phyloP scores from a whole-genome alignment of 2,329 filamentous ascomycete genomes.

The Mollisia scopiformis region DNA sequence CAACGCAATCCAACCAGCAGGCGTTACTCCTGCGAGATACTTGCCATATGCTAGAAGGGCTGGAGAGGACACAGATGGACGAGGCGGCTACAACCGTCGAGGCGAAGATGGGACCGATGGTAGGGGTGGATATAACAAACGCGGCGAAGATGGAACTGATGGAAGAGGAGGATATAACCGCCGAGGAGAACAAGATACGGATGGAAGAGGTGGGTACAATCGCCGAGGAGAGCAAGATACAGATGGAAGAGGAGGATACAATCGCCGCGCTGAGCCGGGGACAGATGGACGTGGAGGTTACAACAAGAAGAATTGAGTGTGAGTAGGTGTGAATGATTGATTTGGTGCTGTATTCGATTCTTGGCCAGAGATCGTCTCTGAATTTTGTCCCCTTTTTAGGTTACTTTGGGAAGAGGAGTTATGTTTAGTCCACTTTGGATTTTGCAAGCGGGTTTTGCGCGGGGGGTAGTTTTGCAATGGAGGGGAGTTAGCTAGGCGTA shows the following conservation, averaged over 20 bases:
- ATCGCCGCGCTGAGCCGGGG: neutral
- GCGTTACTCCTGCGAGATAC: neutral
- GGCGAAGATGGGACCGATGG: neutral
- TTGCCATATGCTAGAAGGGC: neutral
- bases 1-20: neutral
- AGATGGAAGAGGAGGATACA: neutral
- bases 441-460: too few species aligned
- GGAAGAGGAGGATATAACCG: neutral
- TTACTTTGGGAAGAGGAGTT: too few species aligned
- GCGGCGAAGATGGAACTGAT: neutral
- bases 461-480: too few species aligned
- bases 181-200: neutral
- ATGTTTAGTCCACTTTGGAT: too few species aligned
- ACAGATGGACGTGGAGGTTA: slow-evolving; percentile 2
- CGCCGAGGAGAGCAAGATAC: neutral
- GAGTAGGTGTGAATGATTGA: too few species aligned
- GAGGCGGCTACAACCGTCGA: neutral
- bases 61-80: neutral
- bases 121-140: neutral
- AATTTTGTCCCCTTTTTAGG: too few species aligned
- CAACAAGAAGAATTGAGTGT: neutral
- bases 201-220: slow-evolving; percentile 2
- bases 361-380: too few species aligned
- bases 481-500: too few species aligned
- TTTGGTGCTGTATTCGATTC: too few species aligned